These are phyloP conservation scores for Colletotrichum somersetense DNA, from an alignment of 2,329 filamentous ascomycete genomes.

Conservation along the genomic window DNA sequence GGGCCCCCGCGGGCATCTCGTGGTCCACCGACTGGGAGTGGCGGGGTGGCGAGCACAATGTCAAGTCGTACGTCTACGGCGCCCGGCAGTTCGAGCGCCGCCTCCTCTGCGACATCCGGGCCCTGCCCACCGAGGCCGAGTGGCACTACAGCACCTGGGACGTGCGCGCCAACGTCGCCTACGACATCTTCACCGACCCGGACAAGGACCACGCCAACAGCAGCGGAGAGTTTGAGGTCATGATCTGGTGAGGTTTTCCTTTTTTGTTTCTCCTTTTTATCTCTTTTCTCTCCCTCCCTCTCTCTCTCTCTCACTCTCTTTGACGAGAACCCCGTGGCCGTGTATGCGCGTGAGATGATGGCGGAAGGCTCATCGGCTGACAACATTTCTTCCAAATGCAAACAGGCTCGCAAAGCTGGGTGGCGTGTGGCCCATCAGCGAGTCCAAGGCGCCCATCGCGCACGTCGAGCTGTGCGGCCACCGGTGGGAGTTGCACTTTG, in stretches of 20 bases:
- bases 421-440: slow-evolving; percentile 63
- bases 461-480: slow-evolving; percentile 43
- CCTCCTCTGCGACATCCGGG: slow-evolving; percentile 50
- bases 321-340: too few relatives aligned
- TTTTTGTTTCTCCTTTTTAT: too few relatives aligned
- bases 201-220: slow-evolving; percentile 49
- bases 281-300: too few relatives aligned
- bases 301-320: too few relatives aligned
- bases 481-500: slow-evolving; percentile 67
- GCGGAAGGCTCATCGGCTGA: not conserved
- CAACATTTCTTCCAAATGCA: too few relatives aligned
- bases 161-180: slow-evolving; percentile 70
- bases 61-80: slow-evolving; percentile 61
- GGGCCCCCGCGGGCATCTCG: slow-evolving; percentile 46
- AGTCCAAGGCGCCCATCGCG: slow-evolving; percentile 41
- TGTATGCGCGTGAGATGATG: too few relatives aligned
- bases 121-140: slow-evolving; percentile 51
- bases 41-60: slow-evolving; percentile 52
- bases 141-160: slow-evolving; percentile 62
- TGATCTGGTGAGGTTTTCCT: slow-evolving; percentile 66
- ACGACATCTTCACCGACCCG: slow-evolving; percentile 69
- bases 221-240: slow-evolving; percentile 69
- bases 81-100: slow-evolving; percentile 50
- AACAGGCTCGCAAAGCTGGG: slow-evolving; percentile 65
- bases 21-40: slow-evolving; percentile 59